A percentile compares a stretch with the other conserved stretches of the same genome.
phyloP scores from a whole-genome alignment of 2,329 filamentous ascomycete genomes.

The Talaromyces sp. region DNA sequence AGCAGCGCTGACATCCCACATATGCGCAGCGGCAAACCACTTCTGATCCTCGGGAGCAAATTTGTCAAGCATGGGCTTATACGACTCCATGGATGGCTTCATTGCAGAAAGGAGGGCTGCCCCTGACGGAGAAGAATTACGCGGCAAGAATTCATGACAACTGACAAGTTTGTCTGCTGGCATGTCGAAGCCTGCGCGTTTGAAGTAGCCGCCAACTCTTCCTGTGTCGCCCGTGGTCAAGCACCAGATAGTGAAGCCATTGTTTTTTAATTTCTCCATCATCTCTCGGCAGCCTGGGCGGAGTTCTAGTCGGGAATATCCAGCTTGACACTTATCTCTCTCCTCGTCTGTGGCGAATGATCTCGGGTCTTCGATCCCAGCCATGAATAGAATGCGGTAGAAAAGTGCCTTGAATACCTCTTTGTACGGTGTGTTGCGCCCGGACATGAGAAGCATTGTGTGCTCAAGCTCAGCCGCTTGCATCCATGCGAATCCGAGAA shows the following conservation, averaged over 20 bases:
- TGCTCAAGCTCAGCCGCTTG: conserved; percentile 47
- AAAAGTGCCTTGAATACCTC: conserved; percentile 43
- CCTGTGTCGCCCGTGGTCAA: conserved; percentile 54
- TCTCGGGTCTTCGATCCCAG: conserved; percentile 42
- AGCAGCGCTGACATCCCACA: conserved; percentile 60
- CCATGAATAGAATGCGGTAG: conserved; percentile 45
- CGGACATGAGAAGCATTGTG: conserved; percentile 46
- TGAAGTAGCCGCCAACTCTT: conserved; percentile 55
- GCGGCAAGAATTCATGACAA: conserved; percentile 44
- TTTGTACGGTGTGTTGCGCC: conserved; percentile 43
- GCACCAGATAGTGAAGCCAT: conserved; percentile 55
- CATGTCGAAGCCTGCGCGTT: conserved; percentile 50
- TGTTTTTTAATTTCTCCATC: conserved; percentile 43
- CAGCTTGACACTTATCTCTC: conserved; percentile 37
- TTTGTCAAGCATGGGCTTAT: conserved; percentile 45
- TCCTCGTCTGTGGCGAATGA: conserved; percentile 42
- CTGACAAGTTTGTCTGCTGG: conserved; percentile 52
- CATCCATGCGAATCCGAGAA: conserved; percentile 48
- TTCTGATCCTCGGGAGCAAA: conserved; percentile 42
- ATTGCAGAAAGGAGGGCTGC: conserved; percentile 20
- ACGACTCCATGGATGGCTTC: conserved; percentile 53
- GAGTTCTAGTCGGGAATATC: conserved; percentile 36
- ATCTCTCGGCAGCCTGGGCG: conserved; percentile 39
- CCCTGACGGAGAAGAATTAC: background rate
- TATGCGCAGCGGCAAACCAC: conserved; percentile 61